Base-by-base conservation (phyloP, 345 rosid species). In the Lepidium aucheri region DNA sequence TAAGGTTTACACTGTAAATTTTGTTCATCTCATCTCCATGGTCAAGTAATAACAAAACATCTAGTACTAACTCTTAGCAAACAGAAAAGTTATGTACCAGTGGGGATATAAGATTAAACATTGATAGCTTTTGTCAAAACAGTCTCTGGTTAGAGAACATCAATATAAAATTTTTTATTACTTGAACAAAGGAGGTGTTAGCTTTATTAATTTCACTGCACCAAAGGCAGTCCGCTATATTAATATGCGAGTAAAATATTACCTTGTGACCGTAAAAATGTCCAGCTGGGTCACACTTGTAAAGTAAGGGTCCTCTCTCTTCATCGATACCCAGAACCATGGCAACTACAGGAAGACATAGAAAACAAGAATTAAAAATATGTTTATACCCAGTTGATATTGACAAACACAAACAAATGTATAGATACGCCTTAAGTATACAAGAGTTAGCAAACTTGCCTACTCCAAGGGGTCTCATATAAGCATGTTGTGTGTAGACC, bases 381-480 rank as follows among this genome's bases (percentile, higher is more conserved):
- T 1, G n/a, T 22, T 7, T 47, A 18, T n/a, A 16, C 53, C 35
- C 10, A 39, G 10, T 9, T 12, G n/a, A 24, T 3, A 13, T 1
- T 26, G 30, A 53, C 13, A 53, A 44, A 2, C 32, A 47, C 33
- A 67, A 32, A 14, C 15, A 15, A 42, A 60, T 4, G 41, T 10
- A 20, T 20, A 20, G 6, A 40, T 38, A 53, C 9, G 63, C 26
- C 38, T 10, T 12, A 45, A n/a, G 9, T 3, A 55, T 28, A 46
- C 4, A 58, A 56, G 67, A 57, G 69, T 60, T 7, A 12, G 65
- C 68, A 77, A 63, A 77, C 86, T 50, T 74, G 83, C 99, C 96
- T 63, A 95, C 95, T 70, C 99, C 99, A 75, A 95, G 99, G 11
- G 99, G 99, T 80, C 99, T 87, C 99, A 91, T 95, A 74, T 95